These are phyloP conservation scores for Tolypocladium tropicale DNA, from an alignment of 2,329 filamentous ascomycete species.

Conservation along the genomic window DNA sequence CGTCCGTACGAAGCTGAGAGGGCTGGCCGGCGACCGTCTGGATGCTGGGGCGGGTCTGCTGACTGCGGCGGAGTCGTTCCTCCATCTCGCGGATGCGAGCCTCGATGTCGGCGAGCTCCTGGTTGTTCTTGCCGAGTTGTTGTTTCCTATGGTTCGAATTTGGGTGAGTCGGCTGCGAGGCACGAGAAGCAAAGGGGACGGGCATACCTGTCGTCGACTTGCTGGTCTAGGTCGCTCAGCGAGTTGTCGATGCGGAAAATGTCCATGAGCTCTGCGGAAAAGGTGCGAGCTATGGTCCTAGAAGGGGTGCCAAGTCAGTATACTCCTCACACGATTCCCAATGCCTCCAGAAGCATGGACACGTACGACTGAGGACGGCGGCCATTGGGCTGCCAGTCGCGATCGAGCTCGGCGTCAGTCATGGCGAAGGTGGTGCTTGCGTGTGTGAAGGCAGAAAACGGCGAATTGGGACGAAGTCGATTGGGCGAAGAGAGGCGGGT, in stretches of 20 bases:
- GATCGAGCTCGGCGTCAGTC: conserved; percentile 61
- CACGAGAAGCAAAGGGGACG: conserved; percentile 2
- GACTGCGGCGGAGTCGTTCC: conserved; percentile 49
- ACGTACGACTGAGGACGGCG: conserved; percentile 77
- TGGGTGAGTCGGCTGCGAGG: background rate
- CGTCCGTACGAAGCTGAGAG: conserved; percentile 4
- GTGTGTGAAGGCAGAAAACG: conserved; percentile 1
- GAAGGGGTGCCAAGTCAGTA: conserved; percentile 2
- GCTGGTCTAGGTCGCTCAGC: conserved; percentile 60
- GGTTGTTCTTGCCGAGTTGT: conserved; percentile 60
- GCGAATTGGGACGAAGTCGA: background rate
- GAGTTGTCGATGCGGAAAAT: conserved; percentile 82
- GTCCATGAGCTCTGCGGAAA: conserved; percentile 76
- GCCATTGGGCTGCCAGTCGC: conserved; percentile 70
- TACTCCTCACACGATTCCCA: background rate
- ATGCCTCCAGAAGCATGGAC: conserved; percentile 2
- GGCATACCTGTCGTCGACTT: conserved; percentile 72
- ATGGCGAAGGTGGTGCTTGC: conserved; percentile 14
- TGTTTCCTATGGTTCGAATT: conserved; percentile 53
- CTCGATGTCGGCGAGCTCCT: conserved; percentile 80
- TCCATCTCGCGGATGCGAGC: conserved; percentile 77
- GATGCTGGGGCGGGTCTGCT: conserved; percentile 9
- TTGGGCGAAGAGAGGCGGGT: background rate
- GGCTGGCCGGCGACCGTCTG: conserved; percentile 4
- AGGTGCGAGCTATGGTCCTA: conserved; percentile 80